Percentiles rank a stretch among this genome's conserved stretches.
These are phyloP conservation scores for Bullera alba DNA, from an alignment of 768 basidiomycete genomes.

Conservation along the genomic window DNA sequence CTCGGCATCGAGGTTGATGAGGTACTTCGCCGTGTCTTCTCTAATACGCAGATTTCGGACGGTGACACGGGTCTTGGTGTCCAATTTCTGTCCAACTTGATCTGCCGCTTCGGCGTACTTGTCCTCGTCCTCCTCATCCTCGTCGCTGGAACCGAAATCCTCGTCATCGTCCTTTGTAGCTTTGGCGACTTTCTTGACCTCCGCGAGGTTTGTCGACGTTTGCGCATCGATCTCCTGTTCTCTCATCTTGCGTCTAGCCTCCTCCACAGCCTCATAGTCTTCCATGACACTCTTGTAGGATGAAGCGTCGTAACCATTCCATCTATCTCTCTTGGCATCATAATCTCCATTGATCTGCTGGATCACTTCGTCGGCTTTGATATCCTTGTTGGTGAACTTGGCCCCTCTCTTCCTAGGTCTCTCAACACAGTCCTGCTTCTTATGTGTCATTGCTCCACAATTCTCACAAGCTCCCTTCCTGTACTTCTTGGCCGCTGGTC, in stretches of 20 bases:
- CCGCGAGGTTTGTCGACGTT: constrained; percentile 83
- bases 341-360: constrained; percentile 67
- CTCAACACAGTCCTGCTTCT: constrained; percentile 83
- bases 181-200: constrained; percentile 71
- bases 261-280: constrained; percentile 88
- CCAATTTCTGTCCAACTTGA: constrained; percentile 94
- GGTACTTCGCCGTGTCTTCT: constrained; percentile 97
- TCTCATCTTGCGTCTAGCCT: constrained; percentile 76
- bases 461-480: constrained; percentile 98
- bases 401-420: constrained; percentile 94
- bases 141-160: constrained; percentile 74
- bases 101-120: constrained; percentile 98
- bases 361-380: constrained; percentile 82
- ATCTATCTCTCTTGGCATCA: constrained; percentile 91
- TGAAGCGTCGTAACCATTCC: constrained; percentile 93
- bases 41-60: constrained; percentile 97
- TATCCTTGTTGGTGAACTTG: constrained; percentile 81
- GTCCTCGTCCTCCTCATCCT: constrained; percentile 87
- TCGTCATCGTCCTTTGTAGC: constrained; percentile 58
- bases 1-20: constrained; percentile 89
- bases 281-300: constrained; percentile 82
- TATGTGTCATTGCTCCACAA: constrained; percentile 94
- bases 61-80: constrained; percentile 95
- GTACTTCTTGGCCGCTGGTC: constrained; percentile 91
- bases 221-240: constrained; percentile 99